A percentile compares a stretch with the other conserved stretches of the same genome.
Conservation (phyloP, 1,284 basidiomycete genomes). For the Stygiomarasmius scandens region DNA sequence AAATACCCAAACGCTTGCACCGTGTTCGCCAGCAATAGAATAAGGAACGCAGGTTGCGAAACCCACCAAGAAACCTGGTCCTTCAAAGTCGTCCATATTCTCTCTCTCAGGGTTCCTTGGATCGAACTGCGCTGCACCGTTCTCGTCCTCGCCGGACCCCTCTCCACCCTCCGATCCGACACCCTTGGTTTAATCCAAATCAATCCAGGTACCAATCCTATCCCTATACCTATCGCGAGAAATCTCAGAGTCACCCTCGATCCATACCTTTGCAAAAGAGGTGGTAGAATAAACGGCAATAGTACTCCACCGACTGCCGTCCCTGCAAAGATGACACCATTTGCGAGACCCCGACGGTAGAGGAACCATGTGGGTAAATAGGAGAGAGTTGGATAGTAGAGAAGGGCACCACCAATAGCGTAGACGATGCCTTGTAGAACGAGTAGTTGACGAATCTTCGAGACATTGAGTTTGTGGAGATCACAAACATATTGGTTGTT, state of each 20-base stretch:
- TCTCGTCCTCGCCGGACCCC: slow-evolving; percentile 10
- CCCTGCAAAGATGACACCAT: slow-evolving; percentile 44
- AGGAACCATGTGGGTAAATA: slow-evolving; percentile 49
- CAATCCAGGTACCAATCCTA: slow-evolving; percentile 27
- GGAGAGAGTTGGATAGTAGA: slow-evolving; percentile 39
- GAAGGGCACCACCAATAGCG: slow-evolving; percentile 38
- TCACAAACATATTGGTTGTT: too few relatives aligned
- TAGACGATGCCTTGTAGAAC: slow-evolving; percentile 42
- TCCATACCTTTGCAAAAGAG: slow-evolving; percentile 30
- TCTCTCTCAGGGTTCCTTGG: slow-evolving; percentile 20
- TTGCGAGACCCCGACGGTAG: slow-evolving; percentile 39
- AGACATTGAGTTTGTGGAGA: too few relatives aligned
- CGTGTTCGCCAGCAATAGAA: slow-evolving; percentile 34
- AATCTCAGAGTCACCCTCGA: slow-evolving; percentile 30
- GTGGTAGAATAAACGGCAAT: slow-evolving; percentile 34
- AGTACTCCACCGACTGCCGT: slow-evolving; percentile 39
- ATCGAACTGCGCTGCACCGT: too few relatives aligned
- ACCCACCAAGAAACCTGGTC: slow-evolving; percentile 22
- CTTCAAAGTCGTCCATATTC: background rate
- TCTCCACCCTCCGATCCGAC: slow-evolving; percentile 22
- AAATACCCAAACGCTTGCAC: slow-evolving; percentile 37
- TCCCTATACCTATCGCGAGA: slow-evolving; percentile 26
- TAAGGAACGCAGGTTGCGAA: slow-evolving; percentile 28
- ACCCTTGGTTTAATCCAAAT: slow-evolving; percentile 38
- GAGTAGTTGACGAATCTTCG: slow-evolving; percentile 35